Evolutionary conservation across 2,329 filamentous ascomycete genomes (phyloP).

Genomic region (Alternaria novae-zelandiae): DNA sequence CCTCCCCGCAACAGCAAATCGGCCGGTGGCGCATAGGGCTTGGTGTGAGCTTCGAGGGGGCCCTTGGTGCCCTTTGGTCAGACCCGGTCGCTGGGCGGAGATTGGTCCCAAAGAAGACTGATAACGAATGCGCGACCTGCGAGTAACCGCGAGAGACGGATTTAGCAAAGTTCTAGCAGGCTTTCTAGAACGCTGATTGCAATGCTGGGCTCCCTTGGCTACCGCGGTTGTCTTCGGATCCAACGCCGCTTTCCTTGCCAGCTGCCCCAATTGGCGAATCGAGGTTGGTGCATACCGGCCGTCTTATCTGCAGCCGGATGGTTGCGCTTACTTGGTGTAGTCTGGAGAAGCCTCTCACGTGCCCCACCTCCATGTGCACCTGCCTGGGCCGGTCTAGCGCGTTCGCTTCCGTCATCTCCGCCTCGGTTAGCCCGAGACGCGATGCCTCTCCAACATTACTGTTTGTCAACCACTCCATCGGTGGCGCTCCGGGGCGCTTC

Average conservation of each 20-base stretch:
- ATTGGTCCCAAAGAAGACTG: conserved; percentile 24
- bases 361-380: conserved; percentile 13
- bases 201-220: conserved; percentile 16
- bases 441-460: conserved; percentile 7
- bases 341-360: conserved; percentile 26
- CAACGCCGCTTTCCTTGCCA: conserved; percentile 27
- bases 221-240: conserved; percentile 14
- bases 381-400: background rate
- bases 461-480: conserved; percentile 18
- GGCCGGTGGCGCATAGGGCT: conserved; percentile 65
- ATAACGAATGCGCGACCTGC: conserved; percentile 15
- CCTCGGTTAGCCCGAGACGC: conserved; percentile 16
- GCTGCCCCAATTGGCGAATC: conserved; percentile 27
- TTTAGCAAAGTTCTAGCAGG: conserved; percentile 22
- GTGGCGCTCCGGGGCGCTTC: conserved; percentile 21
- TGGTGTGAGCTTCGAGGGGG: background rate
- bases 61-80: conserved; percentile 4
- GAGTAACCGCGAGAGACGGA: background rate
- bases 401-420: conserved; percentile 5
- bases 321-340: conserved; percentile 13
- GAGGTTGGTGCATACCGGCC: background rate
- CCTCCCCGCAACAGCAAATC: conserved; percentile 25
- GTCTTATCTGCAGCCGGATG: conserved; percentile 20
- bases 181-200: conserved; percentile 27
- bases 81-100: conserved; percentile 20